phyloP scores from a whole-genome alignment of 202 grass and related monocot genomes.

The Schoenoplectus triqueter region DNA sequence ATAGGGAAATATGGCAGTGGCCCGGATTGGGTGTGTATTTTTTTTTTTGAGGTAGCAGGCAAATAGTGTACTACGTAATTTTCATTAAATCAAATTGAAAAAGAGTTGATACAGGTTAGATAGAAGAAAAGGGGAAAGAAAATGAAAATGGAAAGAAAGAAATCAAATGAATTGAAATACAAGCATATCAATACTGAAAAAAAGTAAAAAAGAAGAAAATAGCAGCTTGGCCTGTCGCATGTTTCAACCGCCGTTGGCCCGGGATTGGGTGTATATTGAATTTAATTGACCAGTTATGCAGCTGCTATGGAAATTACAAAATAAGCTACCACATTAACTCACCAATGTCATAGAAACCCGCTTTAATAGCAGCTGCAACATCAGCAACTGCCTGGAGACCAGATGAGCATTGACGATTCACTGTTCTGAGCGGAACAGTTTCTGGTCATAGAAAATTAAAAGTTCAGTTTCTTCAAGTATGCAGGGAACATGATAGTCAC shows the following conservation, averaged over 20 bases:
- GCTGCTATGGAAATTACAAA: not conserved
- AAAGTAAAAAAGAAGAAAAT: too few species aligned
- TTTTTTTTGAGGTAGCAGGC: too few species aligned
- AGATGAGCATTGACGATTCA: conserved; percentile 92
- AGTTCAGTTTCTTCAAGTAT: not conserved
- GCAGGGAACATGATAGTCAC: not conserved
- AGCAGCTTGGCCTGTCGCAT: too few species aligned
- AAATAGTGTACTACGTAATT: too few species aligned
- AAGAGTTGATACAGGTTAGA: too few species aligned
- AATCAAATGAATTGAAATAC: not conserved
- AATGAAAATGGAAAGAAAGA: not conserved
- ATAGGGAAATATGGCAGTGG: too few species aligned
- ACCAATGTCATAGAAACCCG: conserved; percentile 98
- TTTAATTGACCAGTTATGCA: not conserved
- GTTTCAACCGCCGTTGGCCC: too few species aligned
- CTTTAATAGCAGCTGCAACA: conserved; percentile 83
- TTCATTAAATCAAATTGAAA: too few species aligned
- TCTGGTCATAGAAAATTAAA: conserved; percentile 44
- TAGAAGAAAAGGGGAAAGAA: too few species aligned
- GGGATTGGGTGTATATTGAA: too few species aligned
- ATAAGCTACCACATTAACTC: not conserved
- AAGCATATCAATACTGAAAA: too few species aligned
- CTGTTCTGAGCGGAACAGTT: conserved; percentile 89
- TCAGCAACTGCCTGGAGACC: conserved; percentile 92
- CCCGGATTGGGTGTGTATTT: too few species aligned